Evolutionary conservation across 495 filamentous ascomycete genomes (phyloP), one percentile per base, ranked within the genome.

Genomic region (Aspergillus sparsus): DNA sequence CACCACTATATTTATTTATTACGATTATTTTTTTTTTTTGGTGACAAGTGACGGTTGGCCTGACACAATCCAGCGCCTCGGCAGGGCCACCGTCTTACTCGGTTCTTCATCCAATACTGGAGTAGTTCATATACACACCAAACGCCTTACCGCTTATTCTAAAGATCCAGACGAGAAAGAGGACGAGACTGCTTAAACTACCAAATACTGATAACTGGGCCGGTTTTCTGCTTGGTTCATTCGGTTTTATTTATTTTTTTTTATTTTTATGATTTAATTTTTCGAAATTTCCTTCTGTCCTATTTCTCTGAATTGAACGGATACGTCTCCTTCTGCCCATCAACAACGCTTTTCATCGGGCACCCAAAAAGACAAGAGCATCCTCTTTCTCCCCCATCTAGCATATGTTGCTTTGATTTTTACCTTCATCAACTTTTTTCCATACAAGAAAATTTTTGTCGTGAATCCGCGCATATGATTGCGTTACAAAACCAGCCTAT

Each of bases 401-500:
- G 58, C 11, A 21, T 46, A 45, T 54, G 50, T 42, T 57, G 49
- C 34, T 53, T 9, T 31, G 18, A 12, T 31, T 15, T 42, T 42
- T 27, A 27, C 21, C 21, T 16, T 34, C 37, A 31, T 55, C 50
- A 49, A 49, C 52, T 15, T 11, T 41, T 36, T 39, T 53, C 21
- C 46, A 15, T 58, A 49, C 39, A 35, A 62, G 44, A 21, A 52
- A 54, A 37, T 18, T 47, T n/a, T 34, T 42, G 45, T 54, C 64
- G 65, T 59, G 63, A 71, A 74, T 75, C 44, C 73, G 75, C 75
- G 76, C 77, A 76, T 79, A 80, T 80, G 77, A 76, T 80, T 77
- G 72, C 76, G 74, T 74, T 77, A 80, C 76, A 72, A 73, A 74
- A 77, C 64, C 75, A 70, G 65, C 67, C 71, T 67, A 73, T 77